Evolutionary conservation across 805 yeast species (phyloP), one percentile per base, ranked within the genome.

Genomic region (Kregervanrija pseudodelftensis): DNA sequence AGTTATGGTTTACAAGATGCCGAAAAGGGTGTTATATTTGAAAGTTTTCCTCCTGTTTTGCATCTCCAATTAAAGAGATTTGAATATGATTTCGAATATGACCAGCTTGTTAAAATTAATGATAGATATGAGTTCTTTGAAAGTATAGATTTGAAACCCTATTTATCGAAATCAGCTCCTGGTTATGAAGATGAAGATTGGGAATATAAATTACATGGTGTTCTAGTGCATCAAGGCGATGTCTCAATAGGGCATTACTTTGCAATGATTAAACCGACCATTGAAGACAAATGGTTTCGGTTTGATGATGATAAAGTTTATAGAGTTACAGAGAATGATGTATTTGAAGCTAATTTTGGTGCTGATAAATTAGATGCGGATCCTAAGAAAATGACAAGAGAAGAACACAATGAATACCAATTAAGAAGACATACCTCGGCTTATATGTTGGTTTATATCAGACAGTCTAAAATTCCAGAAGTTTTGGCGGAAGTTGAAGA

Each of bases 251-350:
- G 99, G 15, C 99, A 93, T 60, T 93, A 93, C 64, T 93, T 93
- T 59, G 93, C 99, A 0, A 75, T 93, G 79, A 80, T 93, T 42
- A 89, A 82, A 61, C 98, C 98, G 2, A 74, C 74, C 22, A 67
- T 73, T 2, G 70, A 75, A 15, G 82, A 79, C 42, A 66, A 74
- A 36, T 93, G 99, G 99, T 82, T 76, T 61, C 74, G 91, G 58
- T 93, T 91, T 68, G 99, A 93, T 62, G 99, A 93, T 64, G 99
- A 93, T 58, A 77, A 82, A 48, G 99, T 93, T 30, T 85, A 95
- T 75, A 77, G 80, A 54, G 97, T 85, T 1, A 85, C 95, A 0
- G 73, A 78, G 33, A 74, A 73, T 44, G 95, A 91, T 56, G 99
- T 89, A 0, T 84, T 90, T 57, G 90, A 89, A 33, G 95, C 87